Conservation (phyloP, 345 rosid genomes). For the Erucastrum elatum region DNA sequence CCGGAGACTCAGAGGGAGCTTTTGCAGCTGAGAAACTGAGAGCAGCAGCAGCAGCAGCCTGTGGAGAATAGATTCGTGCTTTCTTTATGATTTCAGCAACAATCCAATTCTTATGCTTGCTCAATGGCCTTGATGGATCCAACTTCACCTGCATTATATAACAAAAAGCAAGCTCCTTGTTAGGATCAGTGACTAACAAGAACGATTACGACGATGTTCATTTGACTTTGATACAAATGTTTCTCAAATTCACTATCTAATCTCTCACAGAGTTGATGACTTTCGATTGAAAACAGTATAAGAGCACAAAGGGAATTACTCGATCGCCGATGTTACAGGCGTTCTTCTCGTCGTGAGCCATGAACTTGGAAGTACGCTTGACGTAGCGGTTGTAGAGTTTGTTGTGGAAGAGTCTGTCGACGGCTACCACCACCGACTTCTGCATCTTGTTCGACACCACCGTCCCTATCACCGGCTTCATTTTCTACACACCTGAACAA, state of each 20-base stretch:
- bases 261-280: not conserved
- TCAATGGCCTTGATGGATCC: constrained; percentile 93
- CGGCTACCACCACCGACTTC: constrained; percentile 79
- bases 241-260: not conserved
- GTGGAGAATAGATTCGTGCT: constrained; percentile 66
- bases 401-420: constrained; percentile 82
- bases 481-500: not conserved
- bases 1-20: constrained; percentile 12
- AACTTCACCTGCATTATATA: constrained; percentile 53
- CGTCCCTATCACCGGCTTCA: constrained; percentile 43
- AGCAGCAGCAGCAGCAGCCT: constrained; percentile 28
- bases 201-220: not conserved
- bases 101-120: constrained; percentile 87
- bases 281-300: too few relatives aligned
- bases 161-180: not conserved
- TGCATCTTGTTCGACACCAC: constrained; percentile 50
- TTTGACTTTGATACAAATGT: too few relatives aligned
- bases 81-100: constrained; percentile 89
- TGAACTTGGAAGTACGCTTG: constrained; percentile 93
- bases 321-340: constrained; percentile 86
- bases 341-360: constrained; percentile 85
- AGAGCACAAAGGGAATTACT: constrained; percentile 43
- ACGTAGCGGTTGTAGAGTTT: constrained; percentile 75
- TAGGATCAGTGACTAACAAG: not conserved
- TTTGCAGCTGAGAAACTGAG: constrained; percentile 7